Evolutionary conservation across 1,284 basidiomycete genomes (phyloP).

Genomic region (Takashimella tepidaria): DNA sequence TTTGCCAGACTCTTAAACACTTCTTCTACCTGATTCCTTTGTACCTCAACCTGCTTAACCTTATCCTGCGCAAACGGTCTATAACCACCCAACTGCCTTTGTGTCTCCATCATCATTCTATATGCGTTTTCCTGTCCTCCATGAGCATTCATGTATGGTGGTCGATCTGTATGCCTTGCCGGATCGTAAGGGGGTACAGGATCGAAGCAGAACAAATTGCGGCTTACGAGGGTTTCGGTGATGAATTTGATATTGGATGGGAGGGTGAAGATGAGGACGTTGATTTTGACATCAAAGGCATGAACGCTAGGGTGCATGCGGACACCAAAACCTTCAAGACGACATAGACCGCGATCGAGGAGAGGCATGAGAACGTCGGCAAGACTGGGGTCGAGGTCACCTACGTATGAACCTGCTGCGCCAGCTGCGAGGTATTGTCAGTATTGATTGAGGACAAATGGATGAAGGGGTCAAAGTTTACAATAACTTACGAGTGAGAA

Average conservation of each 20-base stretch:
- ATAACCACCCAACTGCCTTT: constrained; percentile 7
- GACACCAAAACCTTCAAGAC: constrained; percentile 62
- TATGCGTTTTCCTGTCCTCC: constrained; percentile 41
- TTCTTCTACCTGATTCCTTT: constrained; percentile 87
- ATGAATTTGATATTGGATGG: constrained; percentile 83
- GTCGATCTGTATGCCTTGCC: constrained; percentile 57
- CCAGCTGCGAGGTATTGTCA: constrained; percentile 32
- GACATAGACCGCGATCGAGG: constrained; percentile 72
- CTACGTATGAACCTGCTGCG: constrained; percentile 53
- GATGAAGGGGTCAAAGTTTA: no score
- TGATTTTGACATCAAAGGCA: constrained; percentile 55
- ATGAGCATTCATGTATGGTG: constrained; percentile 79
- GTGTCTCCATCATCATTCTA: constrained; percentile 19
- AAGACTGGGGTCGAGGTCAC: constrained; percentile 76
- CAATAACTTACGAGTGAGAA: constrained; percentile 63
- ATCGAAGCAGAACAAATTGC: constrained; percentile 71
- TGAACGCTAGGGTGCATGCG: constrained; percentile 39
- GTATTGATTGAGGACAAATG: constrained; percentile 52
- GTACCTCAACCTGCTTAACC: constrained; percentile 80
- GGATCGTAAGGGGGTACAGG: constrained; percentile 57
- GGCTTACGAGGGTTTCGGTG: constrained; percentile 64
- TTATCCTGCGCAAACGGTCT: constrained; percentile 47
- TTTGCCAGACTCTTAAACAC: constrained; percentile 82
- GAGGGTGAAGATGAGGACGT: constrained; percentile 84
- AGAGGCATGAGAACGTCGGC: constrained; percentile 72